Evolutionary conservation across 495 filamentous ascomycete species (phyloP), one percentile per base, ranked within the genome.

Genomic region (Immersiella caudata): DNA sequence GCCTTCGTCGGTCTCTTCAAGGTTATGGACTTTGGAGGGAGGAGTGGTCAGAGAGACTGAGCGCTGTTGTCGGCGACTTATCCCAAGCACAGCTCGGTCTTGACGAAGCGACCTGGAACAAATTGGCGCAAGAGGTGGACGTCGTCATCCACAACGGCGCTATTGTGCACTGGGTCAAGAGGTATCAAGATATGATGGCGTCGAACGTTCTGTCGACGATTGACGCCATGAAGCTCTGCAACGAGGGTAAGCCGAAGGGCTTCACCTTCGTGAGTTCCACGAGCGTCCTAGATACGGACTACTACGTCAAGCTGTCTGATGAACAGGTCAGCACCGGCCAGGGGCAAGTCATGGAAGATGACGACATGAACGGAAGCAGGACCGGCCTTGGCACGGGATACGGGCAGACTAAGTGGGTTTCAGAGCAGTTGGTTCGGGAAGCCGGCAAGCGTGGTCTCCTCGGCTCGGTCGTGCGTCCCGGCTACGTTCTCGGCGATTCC

Each of bases 61-160:
- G 85, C 60, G 86, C 84, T 51, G 84, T 96, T 1, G 80, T 86
- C 21, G 94, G 94, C 61, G 88, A 94, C 72, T 80, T 97, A 1
- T 85, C 87, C 11, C 82, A 89, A 66, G 86, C 90, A 12, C 83
- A 85, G 3, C 86, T 98, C 2, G 93, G 95, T 20, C 70, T 97
- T 6, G 79, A 83, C 25, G 82, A 86, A 6, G 76, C 76, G 0
- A 78, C 78, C 1, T 96, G 90, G 91, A 76, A 91, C 46, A 79
- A 70, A 22, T 72, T 98, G 1, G 80, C 84, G 0, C 73, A 89
- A 11, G 82, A 87, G 63, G 89, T 90, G 0, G 92, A 96, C 73
- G 80, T 93, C 0, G 82, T 97, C 11, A 90, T 98, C 60, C 94
- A 97, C 80, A 97, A 97, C 72, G 94, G 93, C 55, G 95, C 95